These are phyloP conservation scores for Mallotus japonicus DNA, from an alignment of 441 rosid species.

Conservation along the genomic window DNA sequence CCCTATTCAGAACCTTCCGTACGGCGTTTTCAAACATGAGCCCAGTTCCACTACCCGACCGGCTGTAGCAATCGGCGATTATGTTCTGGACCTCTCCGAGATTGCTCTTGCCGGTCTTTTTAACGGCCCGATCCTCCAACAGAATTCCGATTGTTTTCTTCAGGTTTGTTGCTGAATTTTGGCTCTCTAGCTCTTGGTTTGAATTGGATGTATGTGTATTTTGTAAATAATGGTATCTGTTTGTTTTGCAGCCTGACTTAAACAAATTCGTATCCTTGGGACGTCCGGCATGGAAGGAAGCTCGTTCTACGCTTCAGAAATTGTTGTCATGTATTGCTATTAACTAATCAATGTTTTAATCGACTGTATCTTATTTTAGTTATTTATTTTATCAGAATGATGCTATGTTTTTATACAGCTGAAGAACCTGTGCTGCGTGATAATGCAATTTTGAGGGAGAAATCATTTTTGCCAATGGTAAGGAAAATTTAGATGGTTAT, in stretches of 20 bases:
- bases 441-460: slow-evolving; percentile 52
- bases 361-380: not conserved
- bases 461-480: slow-evolving; percentile 68
- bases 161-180: slow-evolving; percentile 43
- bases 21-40: slow-evolving; percentile 70
- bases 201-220: not conserved
- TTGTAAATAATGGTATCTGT: not conserved
- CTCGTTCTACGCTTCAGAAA: slow-evolving; percentile 77
- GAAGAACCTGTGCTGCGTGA: slow-evolving; percentile 64
- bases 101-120: slow-evolving; percentile 74
- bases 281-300: slow-evolving; percentile 93
- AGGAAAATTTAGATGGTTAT: not conserved
- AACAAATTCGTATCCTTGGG: slow-evolving; percentile 85
- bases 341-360: not conserved
- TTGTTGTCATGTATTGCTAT: slow-evolving; percentile 53
- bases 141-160: slow-evolving; percentile 67
- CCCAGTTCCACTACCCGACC: slow-evolving; percentile 54
- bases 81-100: slow-evolving; percentile 70
- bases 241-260: slow-evolving; percentile 56
- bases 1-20: slow-evolving; percentile 95
- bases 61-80: slow-evolving; percentile 81
- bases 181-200: not conserved
- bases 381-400: not conserved
- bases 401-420: slow-evolving; percentile 42
- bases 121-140: slow-evolving; percentile 57